Evolutionary conservation across 108 stramenopile genomes (phyloP), one percentile per base, ranked within the genome.

Genomic region (Aurantiochytrium sp.): DNA sequence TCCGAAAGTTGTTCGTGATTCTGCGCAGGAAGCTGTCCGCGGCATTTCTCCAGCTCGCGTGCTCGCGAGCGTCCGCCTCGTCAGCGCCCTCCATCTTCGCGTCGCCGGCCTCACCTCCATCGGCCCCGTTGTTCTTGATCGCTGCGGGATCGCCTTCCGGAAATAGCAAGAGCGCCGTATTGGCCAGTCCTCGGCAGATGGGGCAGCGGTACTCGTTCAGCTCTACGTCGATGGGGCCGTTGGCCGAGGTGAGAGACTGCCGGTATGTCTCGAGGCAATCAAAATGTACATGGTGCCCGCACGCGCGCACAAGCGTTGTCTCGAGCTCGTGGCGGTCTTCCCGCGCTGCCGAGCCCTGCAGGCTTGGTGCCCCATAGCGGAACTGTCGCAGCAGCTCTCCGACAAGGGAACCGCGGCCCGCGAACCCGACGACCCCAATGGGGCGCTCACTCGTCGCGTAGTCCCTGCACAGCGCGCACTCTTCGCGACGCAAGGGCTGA

Each of bases 141-240:
- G 30, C 36, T 42, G 42, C 8, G 15, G 2, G 8, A 8, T 81
- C 73, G 1, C 32, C 73, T 12, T 37, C 27, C 6, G n/a, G 45
- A 81, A 81, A 41, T 15, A 48, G 21, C 45, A 48, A 24, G 27
- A 81, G 45, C n/a, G 45, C 24, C 6, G n/a, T 81, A 24, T 81
- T 81, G 39, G 73, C 73, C 15, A 81, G n/a, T 6, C 73, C 30
- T 81, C 73, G 39, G 39, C 73, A 81, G 30, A 81, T 81, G 27
- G 73, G 73, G 45, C 73, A 81, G 6, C 73, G 39, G 45, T 27
- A 81, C 73, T 81, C 73, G 10, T 15, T 24, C 45, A 27, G 24
- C 1, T 81, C 19, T 0, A 42, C 45, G 45, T 81, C 45, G 73
- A 81, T 37, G 1, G 32, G 6, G 45, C 32, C 73, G 42, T 48